A percentile compares a stretch with the other conserved stretches of the same genome.
phyloP scores from a whole-genome alignment of 2,329 filamentous ascomycete species.

The Cladophialophora psammophila region DNA sequence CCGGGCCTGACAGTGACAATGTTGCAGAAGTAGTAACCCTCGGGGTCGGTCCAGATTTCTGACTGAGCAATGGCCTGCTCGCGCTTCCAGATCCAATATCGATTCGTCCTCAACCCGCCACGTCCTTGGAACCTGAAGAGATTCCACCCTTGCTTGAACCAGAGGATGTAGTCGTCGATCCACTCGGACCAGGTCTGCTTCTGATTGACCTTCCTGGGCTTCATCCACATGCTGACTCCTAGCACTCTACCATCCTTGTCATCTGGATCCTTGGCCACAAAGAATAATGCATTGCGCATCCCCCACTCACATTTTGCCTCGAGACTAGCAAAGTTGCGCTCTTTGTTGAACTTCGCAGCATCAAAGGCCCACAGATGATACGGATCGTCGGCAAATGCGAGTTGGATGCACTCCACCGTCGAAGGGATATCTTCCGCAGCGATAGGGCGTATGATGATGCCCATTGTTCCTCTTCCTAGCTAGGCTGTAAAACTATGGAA shows the following conservation, averaged over 20 bases:
- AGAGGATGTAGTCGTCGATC: slow-evolving; percentile 70
- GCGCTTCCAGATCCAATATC: slow-evolving; percentile 77
- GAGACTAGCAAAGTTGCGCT: slow-evolving; percentile 69
- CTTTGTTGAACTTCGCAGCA: slow-evolving; percentile 61
- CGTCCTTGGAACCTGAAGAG: slow-evolving; percentile 70
- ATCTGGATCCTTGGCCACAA: slow-evolving; percentile 69
- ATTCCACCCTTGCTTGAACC: slow-evolving; percentile 69
- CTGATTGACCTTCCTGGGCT: slow-evolving; percentile 58
- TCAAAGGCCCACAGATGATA: slow-evolving; percentile 73
- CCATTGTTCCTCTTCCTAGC: slow-evolving; percentile 47
- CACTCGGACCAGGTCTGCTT: slow-evolving; percentile 68
- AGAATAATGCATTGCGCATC: slow-evolving; percentile 72
- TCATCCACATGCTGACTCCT: slow-evolving; percentile 76
- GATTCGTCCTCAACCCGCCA: slow-evolving; percentile 69
- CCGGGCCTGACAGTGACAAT: slow-evolving; percentile 73
- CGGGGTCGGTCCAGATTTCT: slow-evolving; percentile 68
- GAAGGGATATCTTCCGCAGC: slow-evolving; percentile 67
- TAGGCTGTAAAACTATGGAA: not conserved
- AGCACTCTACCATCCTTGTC: slow-evolving; percentile 59
- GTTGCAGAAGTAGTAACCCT: slow-evolving; percentile 79
- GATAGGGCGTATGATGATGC: slow-evolving; percentile 64
- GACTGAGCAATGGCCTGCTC: slow-evolving; percentile 68
- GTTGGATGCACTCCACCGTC: slow-evolving; percentile 70
- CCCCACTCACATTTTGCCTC: slow-evolving; percentile 73
- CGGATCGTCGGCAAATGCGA: slow-evolving; percentile 71